A percentile compares a stretch with the other conserved stretches of the same genome.
Conservation (phyloP, 2,329 filamentous ascomycete genomes). For the Aureobasidium musti region DNA sequence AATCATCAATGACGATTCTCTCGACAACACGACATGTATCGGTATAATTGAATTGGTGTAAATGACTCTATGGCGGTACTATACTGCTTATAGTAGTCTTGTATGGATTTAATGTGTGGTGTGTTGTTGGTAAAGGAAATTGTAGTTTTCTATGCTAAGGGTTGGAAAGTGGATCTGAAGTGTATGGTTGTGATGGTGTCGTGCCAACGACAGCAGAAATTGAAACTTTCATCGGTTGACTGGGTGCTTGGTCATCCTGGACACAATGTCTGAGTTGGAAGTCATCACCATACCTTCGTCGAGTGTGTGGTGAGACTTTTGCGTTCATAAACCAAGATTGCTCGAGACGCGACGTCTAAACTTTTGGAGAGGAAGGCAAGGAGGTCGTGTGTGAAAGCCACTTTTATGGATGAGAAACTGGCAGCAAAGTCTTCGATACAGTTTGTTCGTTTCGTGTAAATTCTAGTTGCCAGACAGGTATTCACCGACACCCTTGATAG, state of each 20-base stretch:
- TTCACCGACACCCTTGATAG: slow-evolving; percentile 73
- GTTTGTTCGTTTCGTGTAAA: background rate
- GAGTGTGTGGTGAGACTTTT: no score
- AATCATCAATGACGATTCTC: background rate
- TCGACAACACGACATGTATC: background rate
- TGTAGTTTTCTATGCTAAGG: background rate
- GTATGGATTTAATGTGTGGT: accelerated
- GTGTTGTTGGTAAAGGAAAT: background rate
- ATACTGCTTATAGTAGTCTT: accelerated
- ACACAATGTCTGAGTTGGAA: no score
- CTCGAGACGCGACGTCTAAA: background rate
- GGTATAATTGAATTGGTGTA: accelerated
- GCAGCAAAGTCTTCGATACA: background rate
- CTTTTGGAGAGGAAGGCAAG: background rate
- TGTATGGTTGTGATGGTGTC: no score
- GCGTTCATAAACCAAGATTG: no score
- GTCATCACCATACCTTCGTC: no score
- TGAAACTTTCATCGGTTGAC: no score
- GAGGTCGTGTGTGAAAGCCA: background rate
- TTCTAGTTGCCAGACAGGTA: slow-evolving; percentile 56
- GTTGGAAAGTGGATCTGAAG: background rate
- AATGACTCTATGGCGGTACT: background rate
- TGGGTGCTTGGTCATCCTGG: no score
- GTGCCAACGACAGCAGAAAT: no score
- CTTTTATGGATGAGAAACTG: no score